Base-by-base conservation (phyloP, 495 filamentous ascomycete species). In the Bombardia bombarda region DNA sequence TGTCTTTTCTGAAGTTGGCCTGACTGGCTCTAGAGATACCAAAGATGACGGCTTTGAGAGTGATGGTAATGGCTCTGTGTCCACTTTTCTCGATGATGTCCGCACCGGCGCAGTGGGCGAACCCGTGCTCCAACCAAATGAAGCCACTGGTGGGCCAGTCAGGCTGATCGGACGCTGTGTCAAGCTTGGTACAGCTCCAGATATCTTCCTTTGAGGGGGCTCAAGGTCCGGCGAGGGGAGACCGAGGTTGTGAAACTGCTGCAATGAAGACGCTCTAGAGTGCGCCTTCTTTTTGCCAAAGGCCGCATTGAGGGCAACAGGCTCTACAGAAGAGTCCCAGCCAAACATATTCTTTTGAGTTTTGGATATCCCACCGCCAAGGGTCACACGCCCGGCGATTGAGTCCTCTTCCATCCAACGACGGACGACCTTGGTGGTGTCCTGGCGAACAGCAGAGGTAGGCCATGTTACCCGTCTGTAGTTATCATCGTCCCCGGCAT, bases 331-430 rank as follows among this genome's bases (percentile, higher is more conserved):
- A 2, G 70, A 67, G 37, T 75, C 68, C 73, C 75, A 77, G 6
- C 72, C 70, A 49, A 78, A 78, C 42, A 73, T 63, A 43, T 63
- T 66, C 33, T 66, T 67, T 18, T 63, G 62, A 10, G 64, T 67
- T 18, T 63, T 65, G 45, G 61, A 55, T 7, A 53, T 58, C 7
- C 56, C 58, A 18, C 59, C 67, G 7, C 73, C 74, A 8, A 77
- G 56, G 0, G 65, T 65, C 10, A 65, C 61, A 19, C 68, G 67
- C 4, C 74, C 72, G 19, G 67, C 57, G 32, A 74, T 68, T 7
- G 69, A 73, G 47, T 78, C 78, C 51, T 80, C 72, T 38, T 73
- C 70, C 63, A 78, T 75, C 78, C 78, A 82, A 19, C 72, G 65
- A 18, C 66, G 62, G 21, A 80, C 75, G 21, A 74, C 74, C 47